Evolutionary conservation across 331 rosid species (phyloP).

Genomic region (Rhamnella rubrinervis): DNA sequence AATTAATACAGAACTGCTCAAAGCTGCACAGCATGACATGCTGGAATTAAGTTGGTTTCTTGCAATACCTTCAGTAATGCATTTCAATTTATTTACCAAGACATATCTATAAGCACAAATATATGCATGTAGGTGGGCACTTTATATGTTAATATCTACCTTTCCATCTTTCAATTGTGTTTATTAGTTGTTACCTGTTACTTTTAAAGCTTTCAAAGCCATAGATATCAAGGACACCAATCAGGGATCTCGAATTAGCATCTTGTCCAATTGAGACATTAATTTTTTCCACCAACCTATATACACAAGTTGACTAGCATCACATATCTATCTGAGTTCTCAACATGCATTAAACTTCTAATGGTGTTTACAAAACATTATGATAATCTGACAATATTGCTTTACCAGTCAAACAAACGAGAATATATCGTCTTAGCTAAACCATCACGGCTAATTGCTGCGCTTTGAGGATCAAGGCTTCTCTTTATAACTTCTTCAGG

Average conservation of each 20-base stretch:
- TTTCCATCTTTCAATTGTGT: conserved; percentile 7
- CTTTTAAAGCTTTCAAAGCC: conserved; percentile 98
- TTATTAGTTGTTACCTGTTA: conserved; percentile 70
- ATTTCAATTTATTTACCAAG: background rate
- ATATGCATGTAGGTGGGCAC: background rate
- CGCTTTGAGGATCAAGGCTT: conserved; percentile 96
- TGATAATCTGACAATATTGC: conserved; percentile 9
- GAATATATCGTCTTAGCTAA: conserved; percentile 93
- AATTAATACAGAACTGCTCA: conserved; percentile 99
- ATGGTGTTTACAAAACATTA: background rate
- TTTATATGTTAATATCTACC: background rate
- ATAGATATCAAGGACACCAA: conserved; percentile 97
- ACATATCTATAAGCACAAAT: too few relatives aligned
- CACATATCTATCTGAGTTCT: conserved; percentile 4
- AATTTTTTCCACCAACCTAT: conserved; percentile 98
- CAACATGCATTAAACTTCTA: background rate
- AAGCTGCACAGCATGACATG: conserved; percentile 72
- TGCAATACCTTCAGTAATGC: conserved; percentile 29
- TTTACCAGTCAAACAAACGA: conserved; percentile 95
- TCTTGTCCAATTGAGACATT: conserved; percentile 95
- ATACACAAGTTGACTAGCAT: conserved; percentile 29
- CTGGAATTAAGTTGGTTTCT: conserved; percentile 51
- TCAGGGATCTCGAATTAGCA: conserved; percentile 72
- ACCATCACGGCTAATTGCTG: conserved; percentile 85
- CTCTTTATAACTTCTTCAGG: conserved; percentile 99